Evolutionary conservation across 1,139 yeast genomes (phyloP), one percentile per base, ranked within the genome.

Genomic region (Debaryomyces fabryi): DNA sequence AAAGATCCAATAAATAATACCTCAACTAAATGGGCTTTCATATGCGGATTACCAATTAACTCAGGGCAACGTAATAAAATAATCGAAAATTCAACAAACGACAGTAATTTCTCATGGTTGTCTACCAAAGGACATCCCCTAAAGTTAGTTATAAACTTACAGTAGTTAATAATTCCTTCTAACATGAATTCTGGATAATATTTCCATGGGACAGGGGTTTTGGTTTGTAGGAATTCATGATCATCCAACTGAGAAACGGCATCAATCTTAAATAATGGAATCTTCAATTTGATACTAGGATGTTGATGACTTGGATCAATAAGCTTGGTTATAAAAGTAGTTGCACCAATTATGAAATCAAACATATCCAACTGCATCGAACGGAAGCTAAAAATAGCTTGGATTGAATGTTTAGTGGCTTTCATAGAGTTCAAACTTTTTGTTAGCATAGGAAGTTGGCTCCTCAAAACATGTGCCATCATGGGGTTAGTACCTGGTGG

Each of bases 21-120:
- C 63, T 93, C 97, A 23, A 90, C 87, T 48, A 93, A 71, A 59
- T 86, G 83, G 12, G 96, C 85, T 60, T 93, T 93, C 72, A 93
- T 77, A 70, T 93, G 97, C 0, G 99, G 99, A 62, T 93, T 95
- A 50, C 96, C 90, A 47, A 93, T 76, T 45, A 88, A 72, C 59
- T 86, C 92, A 0, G 97, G 93, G 64, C 96, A 88, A 63, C 97
- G 82, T 58, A 93, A 70, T 49, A 92, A 77, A 2, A 85, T 79
- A 15, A 90, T 83, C 3, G 87, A 75, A 62, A 90, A 85, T 55
- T 88, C 92, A 42, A 89, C 81, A 57, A 88, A 81, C n/a, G 76
- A 69, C 42, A 76, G 69, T 45, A 86, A 62, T 56, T 85, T 82
- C 18, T 67, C 71, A 34, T 67, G 65, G 57, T 83, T 83, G 29